Conservation (phyloP, 164 flowering plant genomes). For the Brasenia schreberi region DNA sequence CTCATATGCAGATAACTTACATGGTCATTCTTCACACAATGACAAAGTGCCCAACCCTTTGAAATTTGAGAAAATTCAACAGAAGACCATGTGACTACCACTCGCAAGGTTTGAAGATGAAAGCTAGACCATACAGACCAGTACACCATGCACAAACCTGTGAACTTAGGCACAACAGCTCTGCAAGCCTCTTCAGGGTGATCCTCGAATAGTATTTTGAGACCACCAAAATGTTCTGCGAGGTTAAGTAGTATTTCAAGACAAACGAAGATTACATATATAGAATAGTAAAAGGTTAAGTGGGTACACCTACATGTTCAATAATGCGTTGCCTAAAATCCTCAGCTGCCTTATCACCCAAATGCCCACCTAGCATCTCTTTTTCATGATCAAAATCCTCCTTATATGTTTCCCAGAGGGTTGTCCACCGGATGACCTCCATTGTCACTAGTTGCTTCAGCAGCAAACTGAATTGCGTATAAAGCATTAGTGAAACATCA, state of each 20-base stretch:
- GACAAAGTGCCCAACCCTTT: no score
- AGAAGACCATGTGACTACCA: no score
- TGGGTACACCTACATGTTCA: slow-evolving; percentile 56
- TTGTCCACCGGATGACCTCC: slow-evolving; percentile 96
- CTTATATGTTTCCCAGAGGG: slow-evolving; percentile 60
- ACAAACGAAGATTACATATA: no score
- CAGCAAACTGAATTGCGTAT: slow-evolving; percentile 32
- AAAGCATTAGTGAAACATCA: neutral
- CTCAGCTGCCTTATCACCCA: slow-evolving; percentile 84
- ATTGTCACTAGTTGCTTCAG: slow-evolving; percentile 83
- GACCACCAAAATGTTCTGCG: slow-evolving; percentile 91
- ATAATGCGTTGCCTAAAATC: slow-evolving; percentile 81
- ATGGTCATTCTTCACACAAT: no score
- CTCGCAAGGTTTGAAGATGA: neutral
- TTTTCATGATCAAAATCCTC: slow-evolving; percentile 83
- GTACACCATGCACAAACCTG: slow-evolving; percentile 35
- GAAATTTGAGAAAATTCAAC: no score
- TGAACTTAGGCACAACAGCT: slow-evolving; percentile 67
- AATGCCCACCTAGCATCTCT: slow-evolving; percentile 70
- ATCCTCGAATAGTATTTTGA: slow-evolving; percentile 92
- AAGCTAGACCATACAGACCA: neutral
- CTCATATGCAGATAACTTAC: no score
- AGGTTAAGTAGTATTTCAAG: neutral
- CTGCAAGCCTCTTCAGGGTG: slow-evolving; percentile 82
- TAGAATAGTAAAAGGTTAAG: no score